Base-by-base conservation (phyloP, 768 basidiomycete genomes). In the Dendrothele bispora region DNA sequence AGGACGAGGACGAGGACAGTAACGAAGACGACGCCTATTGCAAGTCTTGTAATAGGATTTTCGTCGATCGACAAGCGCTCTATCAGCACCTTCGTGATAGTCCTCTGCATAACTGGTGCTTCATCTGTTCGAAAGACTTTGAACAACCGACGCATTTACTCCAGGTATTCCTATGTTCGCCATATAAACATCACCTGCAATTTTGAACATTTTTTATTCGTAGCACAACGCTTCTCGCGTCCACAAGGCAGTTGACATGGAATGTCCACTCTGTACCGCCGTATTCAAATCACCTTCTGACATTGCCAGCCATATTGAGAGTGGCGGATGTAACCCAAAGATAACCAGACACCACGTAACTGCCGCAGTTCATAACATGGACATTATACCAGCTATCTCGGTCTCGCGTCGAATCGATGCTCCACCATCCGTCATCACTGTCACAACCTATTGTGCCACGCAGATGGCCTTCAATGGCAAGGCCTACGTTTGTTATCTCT, bases 401-500 rank as follows among this genome's bases (percentile, higher is more conserved):
- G 52, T 71, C 44, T 55, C 63, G 17, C 52, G 57, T 10, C 68
- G 68, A 21, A 51, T 67, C 14, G 51, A 57, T 24, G 56, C 57
- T n/a, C n/a, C n/a, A n/a, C n/a, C n/a, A n/a, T n/a, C n/a, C n/a
- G n/a, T n/a, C n/a, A n/a, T n/a, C n/a, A n/a, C n/a, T n/a, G n/a
- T n/a, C 17, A 48, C 53, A 18, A 55, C 53, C 22, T 70, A 63
- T 51, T 52, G 58, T 24, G 72, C 70, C 14, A 66, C 65, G 14
- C 60, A 67, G 18, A 53, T 40, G 5, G 61, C 73, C 6, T 75
- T 65, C 61, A 72, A 75, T 50, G 73, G 73, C 5, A 50, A 22
- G 12, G 59, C 61, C 5, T 77, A 67, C 51, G 67, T 68, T 50
- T 77, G 75, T 54, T 70, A 58, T 50, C 52, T 77, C 21, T 77